Evolutionary conservation across 352 stramenopile genomes (phyloP).

Genomic region (Phytophthora sp.): DNA sequence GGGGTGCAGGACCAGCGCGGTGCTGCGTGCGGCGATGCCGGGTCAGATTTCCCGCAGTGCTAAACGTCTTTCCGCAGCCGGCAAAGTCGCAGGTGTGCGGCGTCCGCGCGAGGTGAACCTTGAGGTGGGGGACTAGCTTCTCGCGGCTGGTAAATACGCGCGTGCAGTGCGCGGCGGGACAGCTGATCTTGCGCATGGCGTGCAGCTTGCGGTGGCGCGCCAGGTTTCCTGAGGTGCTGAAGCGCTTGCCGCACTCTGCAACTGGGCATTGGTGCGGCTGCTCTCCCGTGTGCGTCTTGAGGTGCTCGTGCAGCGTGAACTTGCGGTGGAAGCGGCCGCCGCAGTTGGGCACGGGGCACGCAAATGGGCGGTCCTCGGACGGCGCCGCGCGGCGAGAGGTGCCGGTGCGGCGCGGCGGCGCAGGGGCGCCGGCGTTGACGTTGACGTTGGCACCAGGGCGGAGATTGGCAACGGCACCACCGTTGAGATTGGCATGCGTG

Average conservation of each 20-base stretch:
- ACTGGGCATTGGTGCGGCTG: constrained; percentile 73
- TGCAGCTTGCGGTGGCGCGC: constrained; percentile 60
- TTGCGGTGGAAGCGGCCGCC: constrained; percentile 74
- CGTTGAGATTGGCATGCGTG: constrained; percentile 34
- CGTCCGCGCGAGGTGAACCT: constrained; percentile 55
- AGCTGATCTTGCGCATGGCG: constrained; percentile 48
- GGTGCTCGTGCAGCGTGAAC: constrained; percentile 79
- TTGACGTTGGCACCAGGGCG: constrained; percentile 27
- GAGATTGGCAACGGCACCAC: constrained; percentile 36
- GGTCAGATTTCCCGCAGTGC: constrained; percentile 66
- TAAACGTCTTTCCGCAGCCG: constrained; percentile 67
- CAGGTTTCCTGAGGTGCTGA: constrained; percentile 68
- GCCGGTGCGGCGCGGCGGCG: constrained; percentile 4
- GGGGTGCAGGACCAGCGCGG: constrained; percentile 27
- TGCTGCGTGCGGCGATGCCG: constrained; percentile 68
- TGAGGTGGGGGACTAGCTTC: constrained; percentile 56
- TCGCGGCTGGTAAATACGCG: constrained; percentile 51
- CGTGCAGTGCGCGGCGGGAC: constrained; percentile 46
- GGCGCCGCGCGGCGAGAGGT: constrained; percentile 37
- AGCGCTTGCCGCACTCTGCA: constrained; percentile 60
- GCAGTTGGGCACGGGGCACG: constrained; percentile 46
- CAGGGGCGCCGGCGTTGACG: constrained; percentile 9
- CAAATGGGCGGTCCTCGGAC: constrained; percentile 39
- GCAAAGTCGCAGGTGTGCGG: constrained; percentile 60
- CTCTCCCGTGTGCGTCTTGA: constrained; percentile 87